Base-by-base conservation (phyloP, 805 yeast species). In the Brettanomyces custersianus region DNA sequence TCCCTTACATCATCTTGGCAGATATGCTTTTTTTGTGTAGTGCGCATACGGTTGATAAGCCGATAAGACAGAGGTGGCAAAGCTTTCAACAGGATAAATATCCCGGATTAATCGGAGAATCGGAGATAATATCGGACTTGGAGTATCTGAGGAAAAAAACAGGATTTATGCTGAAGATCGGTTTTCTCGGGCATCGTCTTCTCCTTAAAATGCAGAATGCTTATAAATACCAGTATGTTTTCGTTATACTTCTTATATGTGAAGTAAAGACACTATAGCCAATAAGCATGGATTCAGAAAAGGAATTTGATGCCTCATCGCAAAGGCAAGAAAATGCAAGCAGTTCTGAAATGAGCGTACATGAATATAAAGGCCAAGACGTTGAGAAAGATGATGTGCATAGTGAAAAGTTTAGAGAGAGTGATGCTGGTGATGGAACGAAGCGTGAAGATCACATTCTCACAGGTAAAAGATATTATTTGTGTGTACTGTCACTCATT, bases 361-460 rank as follows among this genome's bases (percentile, higher is more conserved):
- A 27, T 15, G 29, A 15, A 9, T 11, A 27, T 27, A 13, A 27
- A 15, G 16, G 9, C 16, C 16, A 12, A 15, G 10, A 27, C 10
- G 30, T n/a, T 27, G n/a, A 27, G 30, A n/a, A 27, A 9, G 9
- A 9, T 27, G 30, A n/a, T n/a, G 30, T 10, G 30, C n/a, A n/a
- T n/a, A 15, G 10, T 9, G 11, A 11, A 27, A 21, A 27, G n/a
- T 62, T 54, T 38, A 40, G 48, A 20, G 70, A 66, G 40, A 48
- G 60, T 34, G 68, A 65, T 44, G 65, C 65, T 21, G 66, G 66
- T 18, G 64, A 60, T 39, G 65, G 65, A 13, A 57, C 65, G 4
- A 40, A 34, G 12, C 41, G 62, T 36, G 52, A 47, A 21, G 52
- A 50, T 19, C 57, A 52, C 27, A 42, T 41, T 24, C 37, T 52